Evolutionary conservation across 139 green algal genomes (phyloP), one percentile per base, ranked within the genome.

Genomic region (Mychonastes homosphaera): DNA sequence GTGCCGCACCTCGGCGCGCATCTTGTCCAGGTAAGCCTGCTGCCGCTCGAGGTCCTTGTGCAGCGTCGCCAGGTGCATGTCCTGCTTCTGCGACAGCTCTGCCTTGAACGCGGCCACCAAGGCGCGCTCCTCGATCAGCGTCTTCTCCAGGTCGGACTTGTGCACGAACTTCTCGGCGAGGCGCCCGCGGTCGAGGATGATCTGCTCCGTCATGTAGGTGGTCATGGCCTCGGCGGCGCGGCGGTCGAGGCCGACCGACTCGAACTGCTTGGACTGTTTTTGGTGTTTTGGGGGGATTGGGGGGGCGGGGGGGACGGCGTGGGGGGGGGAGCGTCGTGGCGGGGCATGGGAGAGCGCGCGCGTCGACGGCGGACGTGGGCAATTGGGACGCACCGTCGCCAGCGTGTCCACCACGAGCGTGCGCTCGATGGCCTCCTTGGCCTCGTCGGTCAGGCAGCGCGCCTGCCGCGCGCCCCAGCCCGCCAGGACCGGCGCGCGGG

Each of bases 1-100:
- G 63, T 95, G 90, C 76, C 75, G 79, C 47, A 94, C 78, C 68
- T 97, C 89, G 18, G 69, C 70, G n/a, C 79, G 65, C 46, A 94
- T 81, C 50, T 92, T 95, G 27, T 95, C 89, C n/a, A 95, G 56
- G 59, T 81, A 85, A 18, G 64, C 78, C 53, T 84, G 75, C 66
- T 95, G 74, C 45, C 88, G 72, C 57, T 96, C 89, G 16, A 85
- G 76, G 59, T 96, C 89, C 38, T 86, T 86, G 44, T 71, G 68
- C 43, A 86, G 47, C 1, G 57, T 74, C n/a, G 62, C 53, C 28
- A 79, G 33, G 56, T 87, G 81, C 66, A 85, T 69, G 57, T 90
- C 83, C 58, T 89, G 79, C 38, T 65, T 78, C 64, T 95, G 91
- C 9, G 76, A 45, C 19, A 92, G 73, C 61, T 95, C 84, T 2